Percentiles rank a stretch among this genome's conserved stretches.
These are phyloP conservation scores for Notholithocarpus densiflorus DNA, from an alignment of 306 rosid genomes.

Conservation along the genomic window DNA sequence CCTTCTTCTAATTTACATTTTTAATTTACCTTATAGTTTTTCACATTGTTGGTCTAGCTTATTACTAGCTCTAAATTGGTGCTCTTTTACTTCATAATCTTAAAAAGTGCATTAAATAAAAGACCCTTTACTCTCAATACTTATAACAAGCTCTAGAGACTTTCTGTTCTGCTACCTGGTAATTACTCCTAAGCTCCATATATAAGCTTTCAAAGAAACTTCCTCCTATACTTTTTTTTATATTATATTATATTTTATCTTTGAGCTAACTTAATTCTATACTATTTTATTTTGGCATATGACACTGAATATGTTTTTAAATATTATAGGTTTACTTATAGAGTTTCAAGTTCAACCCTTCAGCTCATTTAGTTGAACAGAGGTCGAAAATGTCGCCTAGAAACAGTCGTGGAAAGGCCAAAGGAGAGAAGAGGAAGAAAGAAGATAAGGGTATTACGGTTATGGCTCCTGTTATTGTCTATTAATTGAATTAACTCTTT, in stretches of 20 bases:
- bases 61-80: not conserved
- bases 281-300: not conserved
- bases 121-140: slow-evolving; percentile 3
- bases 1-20: not conserved
- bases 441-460: slow-evolving; percentile 76
- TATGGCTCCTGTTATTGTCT: slow-evolving; percentile 1
- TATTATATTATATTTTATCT: not conserved
- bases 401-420: slow-evolving; percentile 79
- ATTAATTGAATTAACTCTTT: not conserved
- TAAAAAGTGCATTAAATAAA: slow-evolving; percentile 26
- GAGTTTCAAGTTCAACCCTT: slow-evolving; percentile 15
- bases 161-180: slow-evolving; percentile 26
- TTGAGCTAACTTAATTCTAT: not conserved
- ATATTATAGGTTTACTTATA: not conserved
- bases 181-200: slow-evolving; percentile 16
- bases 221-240: not conserved
- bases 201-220: not conserved
- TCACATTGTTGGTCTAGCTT: slow-evolving; percentile 1
- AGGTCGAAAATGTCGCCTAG: slow-evolving; percentile 78
- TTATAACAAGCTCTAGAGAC: slow-evolving; percentile 2
- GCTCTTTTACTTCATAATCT: not conserved
- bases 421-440: slow-evolving; percentile 93
- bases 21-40: not conserved
- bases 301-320: not conserved
- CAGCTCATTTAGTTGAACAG: slow-evolving; percentile 4